A percentile compares a stretch with the other conserved stretches of the same genome.
These are phyloP conservation scores for Lophium mytilinum DNA, from an alignment of 495 filamentous ascomycete species.

Conservation along the genomic window DNA sequence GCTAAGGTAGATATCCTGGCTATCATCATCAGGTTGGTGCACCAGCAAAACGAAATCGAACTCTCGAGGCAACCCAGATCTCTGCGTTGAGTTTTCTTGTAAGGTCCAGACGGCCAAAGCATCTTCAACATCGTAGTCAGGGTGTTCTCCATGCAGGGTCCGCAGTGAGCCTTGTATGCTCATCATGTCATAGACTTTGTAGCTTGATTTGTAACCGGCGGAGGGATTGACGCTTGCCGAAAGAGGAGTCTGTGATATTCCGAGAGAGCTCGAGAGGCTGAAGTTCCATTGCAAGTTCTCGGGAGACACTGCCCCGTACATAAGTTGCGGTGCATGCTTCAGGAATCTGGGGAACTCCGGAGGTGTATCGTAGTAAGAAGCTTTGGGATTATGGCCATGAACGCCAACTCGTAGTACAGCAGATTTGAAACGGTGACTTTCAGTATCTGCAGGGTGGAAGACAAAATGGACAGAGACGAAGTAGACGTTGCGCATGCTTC, in stretches of 20 bases:
- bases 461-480: constrained; percentile 46
- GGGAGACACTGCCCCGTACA: constrained; percentile 45
- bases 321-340: constrained; percentile 45
- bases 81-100: constrained; percentile 44
- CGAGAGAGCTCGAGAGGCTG: constrained; percentile 42
- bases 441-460: constrained; percentile 40
- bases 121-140: constrained; percentile 36
- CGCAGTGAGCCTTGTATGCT: constrained; percentile 45
- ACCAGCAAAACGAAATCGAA: constrained; percentile 47
- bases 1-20: constrained; percentile 10
- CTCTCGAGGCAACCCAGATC: constrained; percentile 46
- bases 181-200: constrained; percentile 47
- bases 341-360: constrained; percentile 35
- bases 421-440: constrained; percentile 41
- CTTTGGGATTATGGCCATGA: constrained; percentile 7
- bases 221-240: constrained; percentile 40
- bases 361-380: neutral
- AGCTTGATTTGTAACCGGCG: constrained; percentile 35
- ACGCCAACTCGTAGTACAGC: constrained; percentile 40
- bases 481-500: constrained; percentile 39
- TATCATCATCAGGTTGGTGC: constrained; percentile 12
- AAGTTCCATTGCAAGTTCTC: constrained; percentile 48
- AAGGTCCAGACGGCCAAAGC: constrained; percentile 46
- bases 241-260: constrained; percentile 40
- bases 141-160: constrained; percentile 31